Evolutionary conservation across 2,329 filamentous ascomycete genomes (phyloP), one percentile per base, ranked within the genome.

Genomic region (Fusarium staphyleae): DNA sequence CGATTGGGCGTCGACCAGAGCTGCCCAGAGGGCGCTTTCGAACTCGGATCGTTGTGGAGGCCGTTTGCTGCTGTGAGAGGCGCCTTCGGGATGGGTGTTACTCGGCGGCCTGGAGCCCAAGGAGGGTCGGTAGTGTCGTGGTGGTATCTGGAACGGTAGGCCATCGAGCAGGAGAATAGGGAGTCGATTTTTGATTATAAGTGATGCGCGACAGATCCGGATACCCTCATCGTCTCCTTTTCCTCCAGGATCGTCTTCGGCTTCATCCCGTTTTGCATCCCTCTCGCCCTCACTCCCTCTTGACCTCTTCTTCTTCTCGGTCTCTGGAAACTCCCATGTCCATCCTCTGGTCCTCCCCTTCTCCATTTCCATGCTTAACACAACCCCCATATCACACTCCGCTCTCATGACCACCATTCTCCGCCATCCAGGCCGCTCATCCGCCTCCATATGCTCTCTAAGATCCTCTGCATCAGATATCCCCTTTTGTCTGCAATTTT

Each of bases 241-340:
- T 4, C 11, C 29, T n/a, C 33, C 47, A 19, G 37, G 8, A 15
- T 42, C 55, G 8, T 33, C 37, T 0, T 60, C 49, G 0, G 52
- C 22, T 2, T 9, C 52, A 2, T 52, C 42, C 2, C 34, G 33
- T 18, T 39, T 40, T 3, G 35, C 47, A 9, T 45, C 43, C 2
- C 12, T 15, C 8, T 37, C 33, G 7, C 10, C n/a, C 2, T 45
- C 35, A 4, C 16, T 41, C 3, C 45, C 52, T 2, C 41, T 47
- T 2, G 16, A 11, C 6, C 13, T 36, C 3, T 16, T 30, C 3
- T n/a, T 52, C 7, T 13, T 49, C 30, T 66, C 60, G 2, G 47
- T 28, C 48, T 67, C 61, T 0, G 65, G 65, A 29, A 65, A 68
- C 33, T 67, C 63, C 62, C 66, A 66, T n/a, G 45, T 33, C 66